Evolutionary conservation across 257 asterid genomes (phyloP).

Genomic region (Rhazya stricta): DNA sequence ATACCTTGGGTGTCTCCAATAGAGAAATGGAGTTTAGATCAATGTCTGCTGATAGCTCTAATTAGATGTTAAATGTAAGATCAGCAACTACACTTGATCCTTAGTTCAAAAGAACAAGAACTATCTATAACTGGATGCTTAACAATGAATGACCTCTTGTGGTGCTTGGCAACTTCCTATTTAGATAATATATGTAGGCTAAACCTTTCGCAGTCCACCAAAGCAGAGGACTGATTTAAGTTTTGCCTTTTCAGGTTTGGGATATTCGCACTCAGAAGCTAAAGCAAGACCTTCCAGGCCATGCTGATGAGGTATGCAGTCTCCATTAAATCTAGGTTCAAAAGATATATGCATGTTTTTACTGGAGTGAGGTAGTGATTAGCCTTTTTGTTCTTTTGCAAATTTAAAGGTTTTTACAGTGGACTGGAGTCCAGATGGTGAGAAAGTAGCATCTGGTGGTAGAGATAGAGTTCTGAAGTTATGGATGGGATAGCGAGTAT

Average conservation of each 20-base stretch:
- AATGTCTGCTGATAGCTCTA: background rate
- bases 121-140: background rate
- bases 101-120: background rate
- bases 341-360: background rate
- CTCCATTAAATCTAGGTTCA: background rate
- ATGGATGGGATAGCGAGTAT: conserved; percentile 81
- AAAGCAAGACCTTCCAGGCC: conserved; percentile 98
- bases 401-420: conserved; percentile 74
- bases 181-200: background rate
- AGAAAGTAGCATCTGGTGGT: conserved; percentile 97
- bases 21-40: background rate
- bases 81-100: background rate
- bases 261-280: conserved; percentile 78
- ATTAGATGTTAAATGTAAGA: background rate
- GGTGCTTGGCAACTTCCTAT: background rate
- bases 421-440: conserved; percentile 99
- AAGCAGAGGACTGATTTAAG: background rate
- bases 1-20: background rate
- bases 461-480: conserved; percentile 79
- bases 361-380: background rate
- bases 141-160: background rate
- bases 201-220: too few species aligned
- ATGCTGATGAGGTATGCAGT: conserved; percentile 78
- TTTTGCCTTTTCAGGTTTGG: conserved; percentile 56
- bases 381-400: background rate